Base-by-base conservation (phyloP, 2,329 filamentous ascomycete species). In the Trichoderma sp. region DNA sequence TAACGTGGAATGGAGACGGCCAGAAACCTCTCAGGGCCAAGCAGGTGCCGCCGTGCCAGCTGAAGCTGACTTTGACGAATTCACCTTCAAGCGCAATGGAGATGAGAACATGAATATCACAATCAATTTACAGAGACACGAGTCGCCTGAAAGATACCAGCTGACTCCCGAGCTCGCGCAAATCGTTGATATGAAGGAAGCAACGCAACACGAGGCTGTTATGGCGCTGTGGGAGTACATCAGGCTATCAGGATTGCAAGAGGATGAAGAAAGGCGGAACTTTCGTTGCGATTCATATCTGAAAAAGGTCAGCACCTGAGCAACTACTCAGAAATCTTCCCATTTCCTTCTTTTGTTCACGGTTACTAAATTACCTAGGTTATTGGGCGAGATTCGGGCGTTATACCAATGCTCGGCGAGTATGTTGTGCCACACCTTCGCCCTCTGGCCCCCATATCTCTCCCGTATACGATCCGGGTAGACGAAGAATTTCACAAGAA, bases 161-260 rank as follows among this genome's bases (percentile, higher is more conserved):
- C 83, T 98, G 30, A 96, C 91, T 81, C 90, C 91, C 64, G 89
- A 91, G 71, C 85, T 99, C 60, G 91, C 94, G 12, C 92, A 97
- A 64, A 88, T 98, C 15, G 86, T 98, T 21, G 96, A 98, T 78
- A 93, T 93, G 77, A 87, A 90, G 63, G 94, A 97, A 81, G 95
- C 94, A 65, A 95, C 96, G 32, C 91, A 94, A 34, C 92, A 94
- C 51, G 94, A 96, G 74, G 92, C 95, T 7, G 90, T 97, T 32
- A 93, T 97, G 86, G 95, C 93, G 15, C 88, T 99, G 36, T 99
- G 95, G 94, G 95, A 98, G 79, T 99, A 99, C 78, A 93, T 97
- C 75, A 91, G 93, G 76, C 87, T 93, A 24, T 92, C 93, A 85
- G 91, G 91, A 21, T 85, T 99, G 61, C 94, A 97, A 80, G 95